These are phyloP conservation scores for Fallopia convolvulus DNA, from an alignment of 148 eudicot species.

Conservation along the genomic window DNA sequence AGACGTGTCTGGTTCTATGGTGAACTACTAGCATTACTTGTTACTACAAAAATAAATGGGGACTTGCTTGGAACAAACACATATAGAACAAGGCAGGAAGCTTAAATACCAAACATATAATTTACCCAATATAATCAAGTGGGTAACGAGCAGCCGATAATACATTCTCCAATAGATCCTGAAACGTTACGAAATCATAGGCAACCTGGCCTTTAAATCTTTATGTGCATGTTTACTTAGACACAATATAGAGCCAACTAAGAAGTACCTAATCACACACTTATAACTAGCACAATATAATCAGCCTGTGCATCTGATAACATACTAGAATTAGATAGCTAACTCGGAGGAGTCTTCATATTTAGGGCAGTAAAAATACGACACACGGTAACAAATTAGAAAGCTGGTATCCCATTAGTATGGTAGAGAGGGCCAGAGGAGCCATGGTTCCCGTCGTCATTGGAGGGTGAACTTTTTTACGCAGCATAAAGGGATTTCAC, in stretches of 20 bases:
- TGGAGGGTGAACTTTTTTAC: neutral
- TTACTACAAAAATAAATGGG: no score
- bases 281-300: neutral
- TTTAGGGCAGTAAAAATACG: neutral
- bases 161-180: neutral
- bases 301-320: neutral
- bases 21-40: no score
- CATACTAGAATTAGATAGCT: neutral
- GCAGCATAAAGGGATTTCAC: constrained; percentile 39
- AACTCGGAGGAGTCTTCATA: neutral
- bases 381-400: neutral
- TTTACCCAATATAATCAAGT: no score
- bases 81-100: neutral
- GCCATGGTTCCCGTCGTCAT: neutral
- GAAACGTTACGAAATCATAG: neutral
- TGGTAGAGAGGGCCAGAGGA: neutral
- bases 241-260: neutral
- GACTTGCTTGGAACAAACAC: no score
- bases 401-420: neutral
- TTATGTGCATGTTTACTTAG: neutral
- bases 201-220: neutral
- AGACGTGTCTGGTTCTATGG: no score
- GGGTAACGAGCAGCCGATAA: neutral
- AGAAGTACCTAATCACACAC: neutral
- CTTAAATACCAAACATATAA: no score